Evolutionary conservation across 176 grass and related monocot genomes (phyloP).

Genomic region (Elymus sibiricus): DNA sequence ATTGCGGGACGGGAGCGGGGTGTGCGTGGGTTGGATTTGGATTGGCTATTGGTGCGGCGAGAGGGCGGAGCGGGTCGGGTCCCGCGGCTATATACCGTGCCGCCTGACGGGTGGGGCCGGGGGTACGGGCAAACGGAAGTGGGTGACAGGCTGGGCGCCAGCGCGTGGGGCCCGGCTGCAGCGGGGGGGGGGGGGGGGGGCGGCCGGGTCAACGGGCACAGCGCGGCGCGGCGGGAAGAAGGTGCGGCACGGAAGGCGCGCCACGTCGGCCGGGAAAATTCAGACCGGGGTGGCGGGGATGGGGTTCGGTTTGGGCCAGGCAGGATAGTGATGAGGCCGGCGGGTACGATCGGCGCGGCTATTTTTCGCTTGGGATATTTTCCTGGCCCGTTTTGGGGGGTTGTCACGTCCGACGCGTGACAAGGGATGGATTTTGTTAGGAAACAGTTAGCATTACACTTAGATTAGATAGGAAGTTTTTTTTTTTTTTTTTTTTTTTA

Average conservation of each 20-base stretch:
- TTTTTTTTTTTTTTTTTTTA: too few species aligned
- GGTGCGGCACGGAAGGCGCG: slow-evolving; percentile 23
- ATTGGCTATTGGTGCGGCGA: slow-evolving; percentile 8
- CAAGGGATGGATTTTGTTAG: background rate
- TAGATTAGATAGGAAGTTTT: too few species aligned
- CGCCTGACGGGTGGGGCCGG: slow-evolving; percentile 8
- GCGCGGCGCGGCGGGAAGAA: slow-evolving; percentile 15
- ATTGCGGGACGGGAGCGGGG: background rate
- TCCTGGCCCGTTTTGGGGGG: background rate
- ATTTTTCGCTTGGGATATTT: background rate
- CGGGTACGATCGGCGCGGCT: background rate
- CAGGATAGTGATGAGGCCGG: background rate
- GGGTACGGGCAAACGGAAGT: background rate
- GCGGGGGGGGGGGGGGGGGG: background rate
- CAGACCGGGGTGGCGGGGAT: background rate
- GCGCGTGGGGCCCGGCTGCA: background rate
- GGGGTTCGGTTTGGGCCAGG: background rate
- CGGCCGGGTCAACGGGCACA: background rate
- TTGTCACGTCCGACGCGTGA: background rate
- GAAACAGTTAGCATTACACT: too few species aligned
- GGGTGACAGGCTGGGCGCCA: background rate
- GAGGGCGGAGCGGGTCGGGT: background rate
- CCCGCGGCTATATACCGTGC: background rate
- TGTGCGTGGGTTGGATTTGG: background rate
- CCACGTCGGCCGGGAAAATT: slow-evolving; percentile 19